Evolutionary conservation across 2,329 filamentous ascomycete genomes (phyloP).

Genomic region (Pseudogymnoascus sp.): DNA sequence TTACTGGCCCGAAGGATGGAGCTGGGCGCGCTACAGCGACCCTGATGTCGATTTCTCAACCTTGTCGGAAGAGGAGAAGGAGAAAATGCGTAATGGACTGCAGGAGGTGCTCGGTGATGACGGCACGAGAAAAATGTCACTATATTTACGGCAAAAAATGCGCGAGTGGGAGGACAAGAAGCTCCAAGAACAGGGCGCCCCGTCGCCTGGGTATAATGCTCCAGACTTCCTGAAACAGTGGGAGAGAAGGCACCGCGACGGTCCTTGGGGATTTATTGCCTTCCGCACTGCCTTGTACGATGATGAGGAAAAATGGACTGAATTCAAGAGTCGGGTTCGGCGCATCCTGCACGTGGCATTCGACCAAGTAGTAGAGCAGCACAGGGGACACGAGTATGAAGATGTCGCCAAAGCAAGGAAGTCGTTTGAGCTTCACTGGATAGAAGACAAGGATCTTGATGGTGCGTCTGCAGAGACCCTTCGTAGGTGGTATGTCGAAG

Average conservation of each 20-base stretch:
- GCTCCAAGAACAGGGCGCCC: not conserved
- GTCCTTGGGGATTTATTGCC: constrained; percentile 16
- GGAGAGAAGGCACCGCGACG: not conserved
- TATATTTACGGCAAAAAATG: not conserved
- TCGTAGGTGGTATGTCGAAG: constrained; percentile 4
- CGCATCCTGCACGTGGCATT: constrained; percentile 13
- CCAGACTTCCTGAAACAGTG: constrained; percentile 5
- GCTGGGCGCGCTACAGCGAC: constrained; percentile 2
- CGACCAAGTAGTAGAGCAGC: constrained; percentile 11
- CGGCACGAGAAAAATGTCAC: not conserved
- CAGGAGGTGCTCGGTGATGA: not conserved
- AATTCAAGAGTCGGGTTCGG: constrained; percentile 12
- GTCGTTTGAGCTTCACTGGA: constrained; percentile 16
- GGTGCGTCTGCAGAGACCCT: constrained; percentile 9
- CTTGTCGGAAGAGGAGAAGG: not conserved
- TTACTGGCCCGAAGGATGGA: not conserved
- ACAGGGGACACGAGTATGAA: constrained; percentile 10
- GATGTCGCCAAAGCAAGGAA: constrained; percentile 13
- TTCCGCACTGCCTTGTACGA: constrained; percentile 13
- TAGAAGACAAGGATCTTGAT: constrained; percentile 14
- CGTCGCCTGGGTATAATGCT: not conserved
- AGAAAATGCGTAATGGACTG: not conserved
- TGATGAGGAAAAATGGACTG: constrained; percentile 12
- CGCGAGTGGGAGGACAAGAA: not conserved
- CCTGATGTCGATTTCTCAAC: not conserved